phyloP scores from a whole-genome alignment of 306 rosid species.

The Pterocarpus macrocarpus region DNA sequence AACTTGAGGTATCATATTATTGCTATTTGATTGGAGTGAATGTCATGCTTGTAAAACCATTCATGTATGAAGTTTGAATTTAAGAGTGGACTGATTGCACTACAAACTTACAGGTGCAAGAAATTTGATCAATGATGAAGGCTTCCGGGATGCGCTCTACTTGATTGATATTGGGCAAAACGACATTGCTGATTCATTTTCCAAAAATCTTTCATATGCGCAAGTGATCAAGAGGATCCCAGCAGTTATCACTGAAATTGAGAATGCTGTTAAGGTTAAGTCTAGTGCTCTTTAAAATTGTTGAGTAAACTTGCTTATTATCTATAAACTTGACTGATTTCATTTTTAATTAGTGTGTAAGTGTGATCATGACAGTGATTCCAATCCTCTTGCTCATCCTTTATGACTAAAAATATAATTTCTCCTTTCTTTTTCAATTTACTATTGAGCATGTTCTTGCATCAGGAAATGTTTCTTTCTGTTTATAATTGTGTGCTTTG shows the following conservation, averaged over 20 bases:
- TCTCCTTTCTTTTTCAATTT: background rate
- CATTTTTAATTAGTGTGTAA: background rate
- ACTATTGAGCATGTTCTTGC: background rate
- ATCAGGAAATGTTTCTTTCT: background rate
- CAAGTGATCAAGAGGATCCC: constrained; percentile 76
- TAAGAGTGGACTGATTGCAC: constrained; percentile 28
- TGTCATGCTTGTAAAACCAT: constrained; percentile 20
- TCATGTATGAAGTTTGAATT: constrained; percentile 17
- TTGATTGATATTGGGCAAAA: constrained; percentile 95
- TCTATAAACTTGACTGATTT: background rate
- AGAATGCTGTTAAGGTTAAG: constrained; percentile 70
- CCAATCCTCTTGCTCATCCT: constrained; percentile 11
- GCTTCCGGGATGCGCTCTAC: constrained; percentile 81
- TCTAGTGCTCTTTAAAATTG: background rate
- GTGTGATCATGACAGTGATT: background rate
- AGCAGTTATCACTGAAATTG: constrained; percentile 65
- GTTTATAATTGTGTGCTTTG: background rate
- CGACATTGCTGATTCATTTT: constrained; percentile 81
- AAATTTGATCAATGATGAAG: constrained; percentile 59
- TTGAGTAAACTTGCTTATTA: background rate
- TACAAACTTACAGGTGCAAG: constrained; percentile 56
- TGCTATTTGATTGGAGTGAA: constrained; percentile 5
- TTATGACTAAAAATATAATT: background rate
- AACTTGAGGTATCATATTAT: constrained; percentile 1
- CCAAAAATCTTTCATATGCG: constrained; percentile 62